These are phyloP conservation scores for Stemphylium vesicarium DNA, from an alignment of 2,329 filamentous ascomycete species.

Conservation along the genomic window DNA sequence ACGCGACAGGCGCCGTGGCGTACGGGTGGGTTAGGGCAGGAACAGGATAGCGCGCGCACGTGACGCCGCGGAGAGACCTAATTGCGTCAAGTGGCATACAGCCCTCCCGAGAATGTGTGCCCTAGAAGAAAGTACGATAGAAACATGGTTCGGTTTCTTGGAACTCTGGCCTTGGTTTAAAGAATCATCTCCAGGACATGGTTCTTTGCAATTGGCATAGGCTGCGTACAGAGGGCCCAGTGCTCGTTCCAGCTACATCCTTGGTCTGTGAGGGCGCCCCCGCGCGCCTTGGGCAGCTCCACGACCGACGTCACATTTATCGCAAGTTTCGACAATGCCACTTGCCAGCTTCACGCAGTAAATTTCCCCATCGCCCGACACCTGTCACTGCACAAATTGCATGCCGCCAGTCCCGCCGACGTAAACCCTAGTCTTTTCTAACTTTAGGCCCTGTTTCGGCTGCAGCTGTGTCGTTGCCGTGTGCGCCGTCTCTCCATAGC, in stretches of 20 bases:
- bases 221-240: no score
- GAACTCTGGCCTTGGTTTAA: neutral
- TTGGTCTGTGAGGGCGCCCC: neutral
- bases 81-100: conserved; percentile 12
- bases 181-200: neutral
- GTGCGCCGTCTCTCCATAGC: conserved; percentile 13
- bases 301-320: conserved; percentile 35
- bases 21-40: conserved; percentile 16
- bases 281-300: conserved; percentile 7
- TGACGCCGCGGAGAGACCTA: conserved; percentile 15
- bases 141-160: neutral
- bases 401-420: conserved; percentile 21
- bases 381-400: conserved; percentile 15
- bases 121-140: neutral
- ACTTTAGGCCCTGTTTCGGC: conserved; percentile 16
- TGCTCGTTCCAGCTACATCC: neutral
- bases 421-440: conserved; percentile 16
- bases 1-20: conserved; percentile 9
- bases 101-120: neutral
- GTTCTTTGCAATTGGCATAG: no score
- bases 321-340: conserved; percentile 12
- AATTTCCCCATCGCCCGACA: conserved; percentile 6
- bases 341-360: conserved; percentile 8
- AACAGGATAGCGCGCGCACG: conserved; percentile 4
- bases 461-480: conserved; percentile 17